Evolutionary conservation across 139 green algal species (phyloP), one percentile per base, ranked within the genome.

Genomic region (Chlamydomonas incerta): DNA sequence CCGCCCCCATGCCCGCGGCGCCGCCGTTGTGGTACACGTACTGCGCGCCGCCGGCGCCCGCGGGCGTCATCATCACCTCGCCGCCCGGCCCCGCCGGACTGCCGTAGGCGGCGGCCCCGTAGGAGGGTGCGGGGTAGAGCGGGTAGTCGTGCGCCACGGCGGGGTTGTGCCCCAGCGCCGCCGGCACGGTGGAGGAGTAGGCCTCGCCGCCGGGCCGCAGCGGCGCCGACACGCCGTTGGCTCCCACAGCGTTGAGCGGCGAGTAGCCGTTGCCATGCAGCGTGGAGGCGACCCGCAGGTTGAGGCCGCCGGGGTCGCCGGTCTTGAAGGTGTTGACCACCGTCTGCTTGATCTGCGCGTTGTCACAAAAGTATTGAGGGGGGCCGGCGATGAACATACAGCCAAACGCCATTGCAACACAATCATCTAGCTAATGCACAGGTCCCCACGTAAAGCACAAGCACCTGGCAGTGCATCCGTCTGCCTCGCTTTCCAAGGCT

Each of bases 91-190:
- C 55, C 2, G 55, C 8, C 17, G 20, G 2, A 24, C 8, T 24
- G 55, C 55, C 55, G 55, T 21, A 21, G 8, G 55, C 55, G 55
- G 20, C 55, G 18, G 55, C 20, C 18, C 55, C 55, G 55, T 24
- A 60, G 15, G 66, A 72, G 31, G 60, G 8, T 23, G 60, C 23
- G 63, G 80, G 68, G 50, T 86, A 71, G 41, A 86, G 69, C 28
- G 80, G 80, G 57, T 86, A 86, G 80, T 86, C 68, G 26, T 34
- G 26, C 26, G 68, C 55, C 14, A 79, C 29, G 11, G 52, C 41
- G 65, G 79, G 79, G 66, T 85, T 21, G 47, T 20, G n/a, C 23
- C 79, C 79, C 29, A 85, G 79, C 31, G 79, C 79, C 31, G 79
- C 79, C 18, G 65, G 79, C 34, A 85, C n/a, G 29, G 66, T 3